A percentile compares a stretch with the other conserved stretches of the same genome.
Evolutionary conservation across 495 filamentous ascomycete genomes (phyloP).

Genomic region (Margaritispora aquatica): DNA sequence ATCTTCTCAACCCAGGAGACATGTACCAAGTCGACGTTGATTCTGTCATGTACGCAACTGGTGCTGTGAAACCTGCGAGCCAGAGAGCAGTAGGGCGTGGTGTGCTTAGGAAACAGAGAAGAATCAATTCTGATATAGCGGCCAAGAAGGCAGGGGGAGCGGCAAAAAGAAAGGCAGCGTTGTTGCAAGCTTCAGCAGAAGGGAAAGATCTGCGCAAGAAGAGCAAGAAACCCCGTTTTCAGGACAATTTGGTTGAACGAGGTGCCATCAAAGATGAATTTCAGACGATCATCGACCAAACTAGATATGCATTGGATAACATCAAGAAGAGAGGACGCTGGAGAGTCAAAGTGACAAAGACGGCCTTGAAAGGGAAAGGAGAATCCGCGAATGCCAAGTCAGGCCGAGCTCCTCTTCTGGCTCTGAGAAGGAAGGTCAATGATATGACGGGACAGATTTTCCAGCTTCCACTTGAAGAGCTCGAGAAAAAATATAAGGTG

Average conservation of each 20-base stretch:
- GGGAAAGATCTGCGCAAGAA: not conserved
- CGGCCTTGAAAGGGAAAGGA: too few relatives aligned
- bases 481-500: not conserved
- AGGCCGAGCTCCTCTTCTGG: not conserved
- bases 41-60: slow-evolving; percentile 80
- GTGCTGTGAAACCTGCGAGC: slow-evolving; percentile 51
- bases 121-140: slow-evolving; percentile 21
- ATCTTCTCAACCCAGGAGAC: slow-evolving; percentile 94
- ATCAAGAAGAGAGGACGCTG: not conserved
- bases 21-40: slow-evolving; percentile 94
- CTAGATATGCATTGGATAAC: not conserved
- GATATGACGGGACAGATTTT: not conserved
- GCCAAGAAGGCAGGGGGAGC: slow-evolving; percentile 2
- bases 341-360: too few relatives aligned
- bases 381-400: too few relatives aligned
- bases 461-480: not conserved
- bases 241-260: not conserved
- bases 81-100: slow-evolving; percentile 8
- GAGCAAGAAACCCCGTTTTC: not conserved
- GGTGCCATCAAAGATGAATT: not conserved
- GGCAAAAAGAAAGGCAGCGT: slow-evolving; percentile 7
- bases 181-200: too few relatives aligned
- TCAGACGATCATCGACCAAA: not conserved
- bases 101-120: not conserved
- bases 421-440: not conserved